phyloP scores from a whole-genome alignment of 2,329 filamentous ascomycete genomes.

The Fusarium sp. region DNA sequence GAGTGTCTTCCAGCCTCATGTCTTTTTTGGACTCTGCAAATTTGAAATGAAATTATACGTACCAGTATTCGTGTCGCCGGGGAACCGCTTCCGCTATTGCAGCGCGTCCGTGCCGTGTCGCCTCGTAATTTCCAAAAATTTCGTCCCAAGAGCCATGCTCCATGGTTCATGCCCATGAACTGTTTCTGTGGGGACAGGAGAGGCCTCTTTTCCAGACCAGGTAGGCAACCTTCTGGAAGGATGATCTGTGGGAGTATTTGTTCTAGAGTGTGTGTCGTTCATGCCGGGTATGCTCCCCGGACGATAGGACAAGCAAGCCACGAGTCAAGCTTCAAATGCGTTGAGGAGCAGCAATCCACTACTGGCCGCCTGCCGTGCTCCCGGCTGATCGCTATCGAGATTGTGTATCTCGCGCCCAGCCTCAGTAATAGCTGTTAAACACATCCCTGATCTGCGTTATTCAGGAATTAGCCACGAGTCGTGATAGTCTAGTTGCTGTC shows the following conservation, averaged over 20 bases:
- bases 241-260: slow-evolving; percentile 37
- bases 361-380: slow-evolving; percentile 28
- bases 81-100: slow-evolving; percentile 47
- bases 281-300: slow-evolving; percentile 38
- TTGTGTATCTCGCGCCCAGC: slow-evolving; percentile 27
- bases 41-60: slow-evolving; percentile 25
- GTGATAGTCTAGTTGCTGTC: slow-evolving; percentile 6
- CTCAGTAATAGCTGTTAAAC: slow-evolving; percentile 1
- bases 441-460: slow-evolving; percentile 23
- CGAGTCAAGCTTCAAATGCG: slow-evolving; percentile 37
- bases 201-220: slow-evolving; percentile 34
- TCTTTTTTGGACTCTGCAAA: slow-evolving; percentile 22
- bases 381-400: slow-evolving; percentile 37
- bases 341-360: slow-evolving; percentile 21
- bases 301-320: slow-evolving; percentile 27
- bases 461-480: slow-evolving; percentile 31
- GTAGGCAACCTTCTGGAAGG: slow-evolving; percentile 46
- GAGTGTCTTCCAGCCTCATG: slow-evolving; percentile 35
- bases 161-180: slow-evolving; percentile 34
- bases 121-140: slow-evolving; percentile 48
- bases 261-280: slow-evolving; percentile 34
- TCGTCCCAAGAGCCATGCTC: slow-evolving; percentile 33
- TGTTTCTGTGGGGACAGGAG: slow-evolving; percentile 34
- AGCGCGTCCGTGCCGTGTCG: slow-evolving; percentile 39
- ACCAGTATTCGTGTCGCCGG: slow-evolving; percentile 46